A percentile compares a stretch with the other conserved stretches of the same genome.
phyloP scores from a whole-genome alignment of 2,329 filamentous ascomycete species.

The Fusarium sp. region DNA sequence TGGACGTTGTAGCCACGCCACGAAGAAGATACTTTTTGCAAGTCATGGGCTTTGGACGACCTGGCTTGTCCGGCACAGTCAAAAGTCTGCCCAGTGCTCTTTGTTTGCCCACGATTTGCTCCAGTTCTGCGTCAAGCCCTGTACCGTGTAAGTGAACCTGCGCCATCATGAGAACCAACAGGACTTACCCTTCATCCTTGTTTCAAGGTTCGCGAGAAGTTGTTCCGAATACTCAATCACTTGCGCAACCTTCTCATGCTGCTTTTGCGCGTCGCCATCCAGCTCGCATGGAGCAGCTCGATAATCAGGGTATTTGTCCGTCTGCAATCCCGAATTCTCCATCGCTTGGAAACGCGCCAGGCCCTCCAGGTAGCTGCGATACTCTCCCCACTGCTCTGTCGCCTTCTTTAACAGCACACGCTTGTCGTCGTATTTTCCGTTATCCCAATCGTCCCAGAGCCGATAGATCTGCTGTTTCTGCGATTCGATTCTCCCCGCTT shows the following conservation, averaged over 20 bases:
- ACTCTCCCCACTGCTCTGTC: constrained; percentile 47
- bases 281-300: constrained; percentile 53
- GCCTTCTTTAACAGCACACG: constrained; percentile 47
- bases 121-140: constrained; percentile 48
- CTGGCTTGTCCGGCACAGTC: constrained; percentile 53
- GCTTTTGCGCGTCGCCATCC: constrained; percentile 47
- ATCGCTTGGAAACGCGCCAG: constrained; percentile 52
- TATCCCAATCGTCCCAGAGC: constrained; percentile 44
- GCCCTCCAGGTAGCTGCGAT: constrained; percentile 51
- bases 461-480: constrained; percentile 44
- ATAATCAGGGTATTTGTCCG: constrained; percentile 53
- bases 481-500: constrained; percentile 36
- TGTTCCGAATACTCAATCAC: constrained; percentile 49
- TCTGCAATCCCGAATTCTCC: constrained; percentile 53
- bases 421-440: constrained; percentile 43
- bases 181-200: constrained; percentile 51
- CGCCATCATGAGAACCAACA: background rate
- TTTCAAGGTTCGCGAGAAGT: constrained; percentile 50
- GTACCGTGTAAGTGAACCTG: constrained; percentile 33
- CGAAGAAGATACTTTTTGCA: constrained; percentile 63
- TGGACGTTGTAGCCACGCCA: constrained; percentile 60
- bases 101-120: constrained; percentile 50
- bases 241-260: constrained; percentile 47
- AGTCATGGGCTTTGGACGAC: constrained; percentile 51
- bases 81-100: constrained; percentile 54